These are phyloP conservation scores for Pulveroboletus sp. DNA, from an alignment of 768 basidiomycete species.

Conservation along the genomic window DNA sequence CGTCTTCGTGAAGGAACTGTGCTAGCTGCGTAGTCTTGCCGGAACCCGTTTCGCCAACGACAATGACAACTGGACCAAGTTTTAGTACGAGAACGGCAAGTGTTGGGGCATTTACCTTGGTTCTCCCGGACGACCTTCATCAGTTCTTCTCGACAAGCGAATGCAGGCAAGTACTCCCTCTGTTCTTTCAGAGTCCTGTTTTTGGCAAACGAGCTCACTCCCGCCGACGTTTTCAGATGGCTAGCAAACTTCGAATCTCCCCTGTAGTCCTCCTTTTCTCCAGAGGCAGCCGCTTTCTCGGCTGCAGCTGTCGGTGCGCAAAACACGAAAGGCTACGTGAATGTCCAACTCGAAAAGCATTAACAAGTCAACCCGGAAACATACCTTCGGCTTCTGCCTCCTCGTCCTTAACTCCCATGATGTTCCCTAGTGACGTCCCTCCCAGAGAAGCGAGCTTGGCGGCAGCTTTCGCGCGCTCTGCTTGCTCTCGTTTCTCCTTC, in stretches of 20 bases:
- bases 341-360: slow-evolving; percentile 61
- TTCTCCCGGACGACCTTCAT: slow-evolving; percentile 88
- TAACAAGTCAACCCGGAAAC: slow-evolving; percentile 31
- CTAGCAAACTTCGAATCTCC: slow-evolving; percentile 97
- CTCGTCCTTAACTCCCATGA: slow-evolving; percentile 95
- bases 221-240: slow-evolving; percentile 77
- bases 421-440: slow-evolving; percentile 92
- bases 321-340: slow-evolving; percentile 60
- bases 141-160: slow-evolving; percentile 93
- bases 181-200: slow-evolving; percentile 88
- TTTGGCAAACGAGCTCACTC: slow-evolving; percentile 78
- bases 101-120: slow-evolving; percentile 58
- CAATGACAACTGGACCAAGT: slow-evolving; percentile 66
- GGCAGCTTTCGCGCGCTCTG: slow-evolving; percentile 93
- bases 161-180: slow-evolving; percentile 94
- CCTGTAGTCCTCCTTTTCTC: slow-evolving; percentile 69
- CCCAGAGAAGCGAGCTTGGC: slow-evolving; percentile 91
- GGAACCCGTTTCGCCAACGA: slow-evolving; percentile 99
- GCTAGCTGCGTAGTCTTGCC: slow-evolving; percentile 97
- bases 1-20: slow-evolving; percentile 96
- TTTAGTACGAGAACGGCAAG: background rate
- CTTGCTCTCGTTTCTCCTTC: slow-evolving; percentile 93
- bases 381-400: slow-evolving; percentile 89
- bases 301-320: slow-evolving; percentile 44
- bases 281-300: slow-evolving; percentile 45